Percentiles rank a stretch among this genome's conserved stretches.
Conservation (phyloP, 208 protist species). For the Phytomonas serpens region DNA sequence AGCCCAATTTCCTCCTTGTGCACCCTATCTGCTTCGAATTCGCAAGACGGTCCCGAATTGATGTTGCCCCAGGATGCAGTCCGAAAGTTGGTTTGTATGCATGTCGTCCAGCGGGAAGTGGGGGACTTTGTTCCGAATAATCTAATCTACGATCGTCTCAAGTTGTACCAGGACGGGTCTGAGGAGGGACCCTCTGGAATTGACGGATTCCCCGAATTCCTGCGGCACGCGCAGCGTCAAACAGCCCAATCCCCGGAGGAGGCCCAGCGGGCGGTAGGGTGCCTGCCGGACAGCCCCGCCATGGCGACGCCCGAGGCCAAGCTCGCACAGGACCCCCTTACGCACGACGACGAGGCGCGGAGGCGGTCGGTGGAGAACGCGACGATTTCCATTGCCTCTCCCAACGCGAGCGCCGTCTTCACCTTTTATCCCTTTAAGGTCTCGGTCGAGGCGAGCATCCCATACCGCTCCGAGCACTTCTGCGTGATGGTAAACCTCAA, state of each 20-base stretch:
- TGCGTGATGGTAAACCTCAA: constrained; percentile 77
- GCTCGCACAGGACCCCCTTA: constrained; percentile 28
- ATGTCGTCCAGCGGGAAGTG: constrained; percentile 50
- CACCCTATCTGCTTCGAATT: not conserved
- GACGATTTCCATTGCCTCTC: constrained; percentile 10
- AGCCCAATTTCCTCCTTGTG: constrained; percentile 8
- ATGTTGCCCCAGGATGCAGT: not conserved
- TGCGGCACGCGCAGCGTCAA: constrained; percentile 22
- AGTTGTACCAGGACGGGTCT: constrained; percentile 21
- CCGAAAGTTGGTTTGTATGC: constrained; percentile 46
- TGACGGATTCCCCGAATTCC: constrained; percentile 26
- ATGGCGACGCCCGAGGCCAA: constrained; percentile 17
- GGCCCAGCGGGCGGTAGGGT: constrained; percentile 7
- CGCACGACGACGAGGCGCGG: constrained; percentile 14
- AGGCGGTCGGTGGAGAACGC: constrained; percentile 22
- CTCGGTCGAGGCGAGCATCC: constrained; percentile 31
- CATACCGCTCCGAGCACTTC: constrained; percentile 53
- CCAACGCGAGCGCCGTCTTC: constrained; percentile 16
- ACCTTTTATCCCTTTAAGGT: constrained; percentile 48
- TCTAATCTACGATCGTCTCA: constrained; percentile 68
- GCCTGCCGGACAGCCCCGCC: constrained; percentile 10
- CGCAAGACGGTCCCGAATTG: not conserved
- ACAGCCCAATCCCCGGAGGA: constrained; percentile 15
- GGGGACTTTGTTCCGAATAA: constrained; percentile 82
- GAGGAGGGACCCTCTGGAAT: not conserved